Conservation (phyloP, 352 stramenopile species). For the Globisporangium takayamanum region DNA sequence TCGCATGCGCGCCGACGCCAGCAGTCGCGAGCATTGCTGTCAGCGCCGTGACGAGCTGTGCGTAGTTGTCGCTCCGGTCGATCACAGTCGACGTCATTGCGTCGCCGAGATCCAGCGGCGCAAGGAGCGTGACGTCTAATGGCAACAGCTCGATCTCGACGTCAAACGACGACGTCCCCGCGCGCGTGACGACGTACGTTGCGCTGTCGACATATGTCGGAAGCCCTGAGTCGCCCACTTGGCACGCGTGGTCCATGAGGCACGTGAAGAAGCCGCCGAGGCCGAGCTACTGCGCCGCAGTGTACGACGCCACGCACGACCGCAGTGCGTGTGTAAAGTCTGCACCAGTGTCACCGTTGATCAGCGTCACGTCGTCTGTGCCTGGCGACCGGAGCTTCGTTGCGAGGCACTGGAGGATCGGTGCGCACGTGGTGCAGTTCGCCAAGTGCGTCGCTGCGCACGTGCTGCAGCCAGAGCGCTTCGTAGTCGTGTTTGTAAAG, state of each 20-base stretch:
- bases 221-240: neutral
- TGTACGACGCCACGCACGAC: conserved; percentile 1
- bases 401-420: conserved; percentile 4
- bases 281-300: neutral
- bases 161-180: neutral
- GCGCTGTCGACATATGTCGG: neutral
- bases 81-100: neutral
- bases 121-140: neutral
- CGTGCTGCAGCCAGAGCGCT: neutral
- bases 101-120: neutral
- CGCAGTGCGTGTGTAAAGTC: conserved; percentile 3
- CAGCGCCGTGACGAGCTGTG: neutral
- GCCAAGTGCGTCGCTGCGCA: neutral
- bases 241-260: conserved; percentile 8
- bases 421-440: neutral
- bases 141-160: neutral
- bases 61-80: neutral
- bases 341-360: conserved; percentile 1
- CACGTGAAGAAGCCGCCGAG: conserved; percentile 9
- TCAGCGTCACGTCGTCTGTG: conserved; percentile 1
- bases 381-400: neutral
- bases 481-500: neutral
- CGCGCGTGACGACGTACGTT: conserved; percentile 3
- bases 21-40: neutral
- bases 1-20: neutral